Base-by-base conservation (phyloP, 1,284 basidiomycete genomes). In the Moniliella sp. region DNA sequence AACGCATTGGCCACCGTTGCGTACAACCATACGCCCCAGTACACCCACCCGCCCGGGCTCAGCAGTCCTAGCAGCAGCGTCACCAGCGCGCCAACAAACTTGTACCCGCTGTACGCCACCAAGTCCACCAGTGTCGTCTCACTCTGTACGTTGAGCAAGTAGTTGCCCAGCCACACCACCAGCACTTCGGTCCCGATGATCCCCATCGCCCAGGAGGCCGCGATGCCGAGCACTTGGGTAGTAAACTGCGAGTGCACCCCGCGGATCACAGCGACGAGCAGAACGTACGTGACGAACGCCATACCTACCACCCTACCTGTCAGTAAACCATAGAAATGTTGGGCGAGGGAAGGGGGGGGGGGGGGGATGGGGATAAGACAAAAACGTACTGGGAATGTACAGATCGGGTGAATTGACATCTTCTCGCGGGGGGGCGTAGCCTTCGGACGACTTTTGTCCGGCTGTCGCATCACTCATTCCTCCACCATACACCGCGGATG, bases 361-460 rank as follows among this genome's bases (percentile, higher is more conserved):
- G 14, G 2, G 10, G 7, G 15, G 13, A 10, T 14, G 9, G 4
- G 26, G 15, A 5, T 27, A 9, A 14, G 5, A 27, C 23, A 25
- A n/a, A 15, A 2, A 65, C 78, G 38, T 39, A 84, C 82, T 68
- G 3, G 91, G 88, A 42, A 97, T 94, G 62, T 97, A 97, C 15
- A 94, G 65, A 63, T 97, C 88, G 0, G 91, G 88, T 33, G 75
- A 78, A 58, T 97, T 97, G 45, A 94, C 72, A 57, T 97, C 88
- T 28, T 94, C 84, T 34, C 88, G 65, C 1, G 88, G 91, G 2
- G 81, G 67, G 34, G 78, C 72, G 71, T 75, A 94, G 4, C 48
- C 48, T 2, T 34, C 37, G 2, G 35, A 33, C 4, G 37, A 36
- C 14, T 39, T 37, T 3, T 31, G 31, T 11, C 30, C n/a, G n/a